A percentile compares a stretch with the other conserved stretches of the same genome.
phyloP scores from a whole-genome alignment of 371 early-diverging fungal species.

The Lichtheimia ornata region DNA sequence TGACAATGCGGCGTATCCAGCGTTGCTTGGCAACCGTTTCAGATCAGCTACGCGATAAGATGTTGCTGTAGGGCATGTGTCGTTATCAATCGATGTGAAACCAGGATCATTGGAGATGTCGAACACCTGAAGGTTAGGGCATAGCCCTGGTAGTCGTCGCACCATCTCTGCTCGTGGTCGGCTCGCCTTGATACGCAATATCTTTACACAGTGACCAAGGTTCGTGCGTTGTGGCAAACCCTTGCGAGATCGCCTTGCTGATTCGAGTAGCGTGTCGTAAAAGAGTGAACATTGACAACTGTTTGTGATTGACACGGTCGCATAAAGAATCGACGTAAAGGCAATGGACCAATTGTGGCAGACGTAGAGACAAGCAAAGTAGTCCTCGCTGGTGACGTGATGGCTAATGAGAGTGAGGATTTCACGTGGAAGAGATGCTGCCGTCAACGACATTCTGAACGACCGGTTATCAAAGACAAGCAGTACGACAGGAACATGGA shows the following conservation, averaged over 20 bases:
- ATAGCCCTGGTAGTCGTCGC: neutral
- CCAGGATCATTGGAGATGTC: neutral
- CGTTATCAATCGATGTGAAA: neutral
- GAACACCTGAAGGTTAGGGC: neutral
- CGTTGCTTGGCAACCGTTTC: neutral
- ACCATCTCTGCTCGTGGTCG: neutral
- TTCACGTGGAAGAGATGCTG: constrained; percentile 4
- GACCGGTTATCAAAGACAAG: too few species aligned
- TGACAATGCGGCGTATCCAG: neutral
- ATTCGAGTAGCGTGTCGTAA: constrained; percentile 2
- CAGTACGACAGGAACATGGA: too few species aligned
- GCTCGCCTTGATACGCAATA: neutral
- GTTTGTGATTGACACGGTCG: neutral
- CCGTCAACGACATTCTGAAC: neutral
- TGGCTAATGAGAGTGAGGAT: constrained; percentile 6
- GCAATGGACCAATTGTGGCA: constrained; percentile 6
- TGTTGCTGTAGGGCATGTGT: neutral
- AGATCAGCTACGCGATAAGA: neutral
- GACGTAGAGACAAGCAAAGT: constrained; percentile 2
- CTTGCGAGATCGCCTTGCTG: neutral
- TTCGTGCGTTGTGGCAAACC: too few species aligned
- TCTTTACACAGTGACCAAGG: neutral
- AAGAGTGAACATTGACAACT: constrained; percentile 5
- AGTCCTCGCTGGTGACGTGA: neutral
- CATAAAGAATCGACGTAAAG: constrained; percentile 1